Base-by-base conservation (phyloP, 441 rosid genomes). In the Mallotus repandus region DNA sequence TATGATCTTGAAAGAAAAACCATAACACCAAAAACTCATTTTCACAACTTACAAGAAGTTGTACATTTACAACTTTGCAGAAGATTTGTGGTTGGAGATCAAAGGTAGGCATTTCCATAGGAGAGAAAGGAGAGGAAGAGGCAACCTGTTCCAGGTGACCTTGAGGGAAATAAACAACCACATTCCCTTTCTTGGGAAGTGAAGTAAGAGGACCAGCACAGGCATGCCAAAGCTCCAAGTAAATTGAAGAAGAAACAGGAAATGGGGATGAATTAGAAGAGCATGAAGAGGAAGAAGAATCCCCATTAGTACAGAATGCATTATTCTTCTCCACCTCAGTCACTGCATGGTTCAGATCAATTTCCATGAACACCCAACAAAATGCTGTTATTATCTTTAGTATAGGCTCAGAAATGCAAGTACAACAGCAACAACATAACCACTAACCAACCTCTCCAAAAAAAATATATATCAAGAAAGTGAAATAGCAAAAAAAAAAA, bases 141-240 rank as follows among this genome's bases (percentile, higher is more conserved):
- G 84, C 86, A 74, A 79, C 71, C 76, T 91, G 98, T 66, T 93
- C 98, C 74, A 89, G 72, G 80, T 93, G 95, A 29, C 98, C 98
- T 73, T 93, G 98, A 58, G 98, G 97, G 84, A 91, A 86, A 81
- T 91, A 93, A 60, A 87, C 91, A 77, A 93, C 89, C 77, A 86
- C 88, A 85, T 89, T 88, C 77, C 93, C 98, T 84, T 83, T 91
- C 79, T 83, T 87, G 75, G 95, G 97, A 41, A 91, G 93, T 63
- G 83, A 93, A 77, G 89, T 82, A 66, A 91, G 91, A 80, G 97
- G 96, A 18, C 98, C 98, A 83, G 97, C 98, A 84, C 97, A 91
- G 77, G 98, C 97, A 86, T 91, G 94, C 97, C 97, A 90, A 5
- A 92, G 93, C 86, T 88, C 96, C 79, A 89, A 79, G 81, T 91